phyloP scores from a whole-genome alignment of 208 protist genomes.

The Sergeia podlipaevii region DNA sequence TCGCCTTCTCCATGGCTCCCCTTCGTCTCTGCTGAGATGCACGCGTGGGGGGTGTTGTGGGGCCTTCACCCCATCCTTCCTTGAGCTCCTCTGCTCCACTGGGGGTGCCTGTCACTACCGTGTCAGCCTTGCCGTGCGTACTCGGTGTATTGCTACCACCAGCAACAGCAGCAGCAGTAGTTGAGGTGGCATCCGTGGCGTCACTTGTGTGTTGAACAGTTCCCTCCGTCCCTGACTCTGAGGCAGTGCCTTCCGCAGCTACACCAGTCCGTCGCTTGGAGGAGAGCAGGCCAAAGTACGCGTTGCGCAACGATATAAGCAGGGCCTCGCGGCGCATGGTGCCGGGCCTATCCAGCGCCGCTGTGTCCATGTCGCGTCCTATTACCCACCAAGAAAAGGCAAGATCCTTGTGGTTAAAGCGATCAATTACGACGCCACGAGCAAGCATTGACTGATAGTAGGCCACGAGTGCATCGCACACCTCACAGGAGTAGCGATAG shows the following conservation, averaged over 20 bases:
- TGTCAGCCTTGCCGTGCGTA: not conserved
- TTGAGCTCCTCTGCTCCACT: not conserved
- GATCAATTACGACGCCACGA: slow-evolving; percentile 73
- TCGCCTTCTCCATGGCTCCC: not conserved
- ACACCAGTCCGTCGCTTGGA: slow-evolving; percentile 12
- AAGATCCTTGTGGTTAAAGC: slow-evolving; percentile 80
- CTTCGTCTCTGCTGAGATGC: not conserved
- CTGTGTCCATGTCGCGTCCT: slow-evolving; percentile 66
- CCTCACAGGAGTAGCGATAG: slow-evolving; percentile 21
- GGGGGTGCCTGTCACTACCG: not conserved
- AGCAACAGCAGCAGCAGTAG: not conserved
- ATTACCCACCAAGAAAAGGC: slow-evolving; percentile 84
- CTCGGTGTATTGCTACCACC: not conserved
- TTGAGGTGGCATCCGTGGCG: not conserved
- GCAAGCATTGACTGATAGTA: slow-evolving; percentile 78
- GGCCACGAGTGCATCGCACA: slow-evolving; percentile 43
- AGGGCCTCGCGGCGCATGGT: slow-evolving; percentile 60
- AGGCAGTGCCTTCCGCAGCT: not conserved
- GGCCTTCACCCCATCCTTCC: too few relatives aligned
- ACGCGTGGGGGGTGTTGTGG: not conserved
- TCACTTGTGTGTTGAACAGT: not conserved
- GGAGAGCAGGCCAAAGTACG: slow-evolving; percentile 68
- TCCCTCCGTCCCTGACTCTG: not conserved
- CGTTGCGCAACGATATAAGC: slow-evolving; percentile 60
- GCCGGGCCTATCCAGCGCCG: slow-evolving; percentile 37